Conservation (phyloP, 106 monocot species). For the Dactylorhiza incarnata region DNA sequence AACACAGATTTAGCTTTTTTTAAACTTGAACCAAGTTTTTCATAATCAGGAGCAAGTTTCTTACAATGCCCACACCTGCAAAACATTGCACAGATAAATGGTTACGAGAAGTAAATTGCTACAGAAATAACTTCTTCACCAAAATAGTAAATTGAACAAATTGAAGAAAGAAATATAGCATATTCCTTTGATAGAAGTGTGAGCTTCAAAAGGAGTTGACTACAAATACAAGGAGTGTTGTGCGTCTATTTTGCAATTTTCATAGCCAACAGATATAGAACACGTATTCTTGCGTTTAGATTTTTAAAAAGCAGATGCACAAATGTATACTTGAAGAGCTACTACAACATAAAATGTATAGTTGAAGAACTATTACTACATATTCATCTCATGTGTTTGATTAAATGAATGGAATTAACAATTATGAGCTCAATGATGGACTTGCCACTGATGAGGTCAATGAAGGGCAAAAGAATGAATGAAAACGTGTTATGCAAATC, state of each 20-base stretch:
- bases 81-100: background rate
- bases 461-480: background rate
- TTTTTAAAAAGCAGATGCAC: background rate
- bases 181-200: background rate
- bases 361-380: background rate
- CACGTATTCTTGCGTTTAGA: background rate
- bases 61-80: slow-evolving; percentile 98
- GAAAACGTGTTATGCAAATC: background rate
- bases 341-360: background rate
- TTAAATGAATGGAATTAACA: background rate
- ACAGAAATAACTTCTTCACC: background rate
- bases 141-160: background rate
- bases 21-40: slow-evolving; percentile 81
- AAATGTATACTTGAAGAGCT: background rate
- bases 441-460: background rate
- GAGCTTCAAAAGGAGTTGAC: background rate
- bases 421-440: background rate
- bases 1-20: slow-evolving; percentile 89
- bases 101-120: background rate
- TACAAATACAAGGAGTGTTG: background rate
- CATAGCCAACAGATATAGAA: background rate
- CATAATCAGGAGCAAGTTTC: slow-evolving; percentile 98
- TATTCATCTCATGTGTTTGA: background rate
- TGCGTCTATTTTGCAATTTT: background rate
- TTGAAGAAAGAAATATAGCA: background rate